These are phyloP conservation scores for Sarocladium brachiariae DNA, from an alignment of 2,329 filamentous ascomycete species.

Conservation along the genomic window DNA sequence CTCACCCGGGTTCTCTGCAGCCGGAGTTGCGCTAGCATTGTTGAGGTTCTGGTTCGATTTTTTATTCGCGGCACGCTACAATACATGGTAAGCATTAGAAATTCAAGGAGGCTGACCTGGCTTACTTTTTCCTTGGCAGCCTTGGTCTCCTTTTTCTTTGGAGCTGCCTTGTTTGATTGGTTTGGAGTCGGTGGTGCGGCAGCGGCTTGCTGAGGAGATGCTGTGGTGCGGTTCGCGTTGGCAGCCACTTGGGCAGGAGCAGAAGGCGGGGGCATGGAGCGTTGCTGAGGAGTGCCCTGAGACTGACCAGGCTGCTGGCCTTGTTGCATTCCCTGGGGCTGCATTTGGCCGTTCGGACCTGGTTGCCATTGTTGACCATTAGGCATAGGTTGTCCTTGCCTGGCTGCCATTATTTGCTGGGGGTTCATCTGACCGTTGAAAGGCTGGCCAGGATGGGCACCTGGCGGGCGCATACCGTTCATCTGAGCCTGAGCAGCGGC, in stretches of 20 bases:
- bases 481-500: conserved; percentile 43
- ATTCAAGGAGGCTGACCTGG: not conserved
- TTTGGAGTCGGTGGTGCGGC: conserved; percentile 71
- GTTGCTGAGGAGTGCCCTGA: conserved; percentile 67
- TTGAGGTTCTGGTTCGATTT: conserved; percentile 52
- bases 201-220: conserved; percentile 56
- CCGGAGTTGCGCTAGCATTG: conserved; percentile 44
- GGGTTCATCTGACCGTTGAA: conserved; percentile 54
- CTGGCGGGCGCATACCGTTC: conserved; percentile 63
- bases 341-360: conserved; percentile 34
- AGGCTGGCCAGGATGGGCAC: conserved; percentile 54
- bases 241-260: conserved; percentile 40
- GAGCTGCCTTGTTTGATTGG: conserved; percentile 63
- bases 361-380: conserved; percentile 33
- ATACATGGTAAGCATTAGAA: conserved; percentile 16
- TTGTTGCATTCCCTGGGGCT: conserved; percentile 32
- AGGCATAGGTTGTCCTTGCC: conserved; percentile 21
- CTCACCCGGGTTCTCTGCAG: conserved; percentile 48
- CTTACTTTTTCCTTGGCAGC: conserved; percentile 62
- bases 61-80: conserved; percentile 49
- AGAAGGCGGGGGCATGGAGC: conserved; percentile 61
- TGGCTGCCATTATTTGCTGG: conserved; percentile 49
- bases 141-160: conserved; percentile 70
- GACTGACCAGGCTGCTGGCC: conserved; percentile 25
- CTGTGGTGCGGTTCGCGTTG: conserved; percentile 47